Base-by-base conservation (phyloP, 2,329 filamentous ascomycete genomes). In the Stagonosporopsis chrysanthemi region DNA sequence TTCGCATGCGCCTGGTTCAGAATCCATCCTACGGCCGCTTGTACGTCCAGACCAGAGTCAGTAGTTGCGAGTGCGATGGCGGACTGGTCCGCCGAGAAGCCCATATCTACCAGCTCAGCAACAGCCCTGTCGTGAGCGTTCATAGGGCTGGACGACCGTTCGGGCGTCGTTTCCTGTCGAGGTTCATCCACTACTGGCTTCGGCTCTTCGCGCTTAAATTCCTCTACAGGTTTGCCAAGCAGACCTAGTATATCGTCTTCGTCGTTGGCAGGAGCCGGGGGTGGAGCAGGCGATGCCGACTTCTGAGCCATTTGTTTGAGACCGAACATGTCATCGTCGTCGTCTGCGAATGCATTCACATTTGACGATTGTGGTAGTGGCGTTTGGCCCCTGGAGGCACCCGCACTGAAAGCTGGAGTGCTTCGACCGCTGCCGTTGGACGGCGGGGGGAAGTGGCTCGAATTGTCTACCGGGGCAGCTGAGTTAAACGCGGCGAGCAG, bases 41-140 rank as follows among this genome's bases (percentile, higher is more conserved):
- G 92, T 9, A 97, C 86, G 71, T 97, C 90, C 1, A 88, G 78
- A 2, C 91, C 91, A 3, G 88, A 88, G 4, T 91, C 89, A 29
- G 90, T 97, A 68, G 92, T 89, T 11, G 87, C 87, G 38, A 99
- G 78, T 5, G 92, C 95, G 61, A 89, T 83, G 51, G 85, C 84
- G n/a, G 95, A 90, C 69, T 92, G 92, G 56, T 96, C 91, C 0
- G 88, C 84, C 0, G 91, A 87, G 67, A 99, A 99, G 0, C 95
- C 95, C 86, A 98, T 98, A 65, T 97, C 94, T 3, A 97, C 87
- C 24, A 99, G 80, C 73, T 98, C 92, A 9, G 91, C 91, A 24
- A 98, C 86, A 9, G 92, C 91, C 64, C 85, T 86, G 70, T 97
- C 92, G 56, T 89, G 88, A 1, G 86, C 86, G 66, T 79, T 80